Base-by-base conservation (phyloP, 495 filamentous ascomycete species). In the Tuber microsphaerosporum region DNA sequence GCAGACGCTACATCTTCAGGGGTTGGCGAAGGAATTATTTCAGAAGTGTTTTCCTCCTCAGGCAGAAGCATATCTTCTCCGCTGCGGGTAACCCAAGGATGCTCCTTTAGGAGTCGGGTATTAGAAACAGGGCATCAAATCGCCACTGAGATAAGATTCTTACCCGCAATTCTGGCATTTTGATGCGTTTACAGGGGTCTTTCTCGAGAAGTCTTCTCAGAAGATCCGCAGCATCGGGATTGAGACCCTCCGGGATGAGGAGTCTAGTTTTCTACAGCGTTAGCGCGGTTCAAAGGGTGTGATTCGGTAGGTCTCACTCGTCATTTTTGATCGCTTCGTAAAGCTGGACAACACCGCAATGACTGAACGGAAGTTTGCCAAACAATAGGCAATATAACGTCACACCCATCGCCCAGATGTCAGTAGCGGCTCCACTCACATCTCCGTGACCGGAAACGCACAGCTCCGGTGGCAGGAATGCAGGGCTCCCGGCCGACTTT, bases 391-490 rank as follows among this genome's bases (percentile, higher is more conserved):
- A 99, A 82, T 97, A 98, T 19, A 99, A 85, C 1, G 94, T 94
- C 3, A 97, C 91, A 12, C 95, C 95, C 96, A 99, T 99, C 0
- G 96, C 97, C 95, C 95, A 99, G 43, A 98, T 92, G 85, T 99
- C 95, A 10, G 93, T 93, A 5, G 95, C 93, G 81, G 89, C 92
- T 37, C 95, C 95, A 5, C 91, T 92, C 1, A 98, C 90, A 79
- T 93, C 90, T 17, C 94, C 94, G 82, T 97, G 95, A 74, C 89
- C 94, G 12, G 89, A 90, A 48, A 95, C 90, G 81, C 95, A 99
- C 39, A 99, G 84, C 84, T 99, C 95, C 3, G 95, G 95, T 0
- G 95, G 93, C 48, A 98, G 87, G 82, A 99, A 99, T 14, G 95
- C 96, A 5, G 95, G 95, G 12, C 94, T 97, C 17, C 95, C 95